Conservation (phyloP, 2,329 filamentous ascomycete species). For the Coniochaeta sp. region DNA sequence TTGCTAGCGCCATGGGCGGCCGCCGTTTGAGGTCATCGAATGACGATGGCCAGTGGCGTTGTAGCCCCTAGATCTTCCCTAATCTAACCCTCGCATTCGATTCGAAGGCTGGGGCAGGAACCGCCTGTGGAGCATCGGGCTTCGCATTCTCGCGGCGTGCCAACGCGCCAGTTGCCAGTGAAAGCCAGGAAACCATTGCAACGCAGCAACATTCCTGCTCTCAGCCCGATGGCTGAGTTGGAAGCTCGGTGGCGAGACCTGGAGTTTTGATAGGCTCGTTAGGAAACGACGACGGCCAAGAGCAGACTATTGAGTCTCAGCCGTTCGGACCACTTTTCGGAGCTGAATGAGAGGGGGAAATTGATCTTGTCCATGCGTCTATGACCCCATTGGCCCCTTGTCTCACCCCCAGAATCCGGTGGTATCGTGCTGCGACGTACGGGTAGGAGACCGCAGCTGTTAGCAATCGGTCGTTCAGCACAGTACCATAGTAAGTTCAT, state of each 20-base stretch:
- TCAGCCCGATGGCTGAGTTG: not conserved
- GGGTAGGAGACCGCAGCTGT: not conserved
- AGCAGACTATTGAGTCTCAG: not conserved
- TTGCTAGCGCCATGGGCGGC: not conserved
- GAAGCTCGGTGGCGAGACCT: not conserved
- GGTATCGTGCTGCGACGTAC: not conserved
- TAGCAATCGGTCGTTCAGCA: not conserved
- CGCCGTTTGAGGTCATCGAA: not conserved
- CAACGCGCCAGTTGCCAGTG: too few species aligned
- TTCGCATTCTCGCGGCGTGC: not conserved
- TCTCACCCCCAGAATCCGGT: too few species aligned
- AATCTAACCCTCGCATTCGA: not conserved
- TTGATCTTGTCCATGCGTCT: not conserved
- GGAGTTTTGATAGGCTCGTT: not conserved
- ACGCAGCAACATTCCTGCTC: not conserved
- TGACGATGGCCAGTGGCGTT: not conserved
- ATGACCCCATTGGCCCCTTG: too few species aligned
- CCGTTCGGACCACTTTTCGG: not conserved
- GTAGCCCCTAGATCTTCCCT: not conserved
- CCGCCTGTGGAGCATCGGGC: not conserved
- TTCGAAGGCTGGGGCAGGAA: not conserved
- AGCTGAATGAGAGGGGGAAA: not conserved
- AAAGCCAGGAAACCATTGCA: too few species aligned
- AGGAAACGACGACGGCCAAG: not conserved
- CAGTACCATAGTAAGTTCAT: not conserved